phyloP scores from a whole-genome alignment of 352 stramenopile genomes.

The Globisporangium okanoganense region DNA sequence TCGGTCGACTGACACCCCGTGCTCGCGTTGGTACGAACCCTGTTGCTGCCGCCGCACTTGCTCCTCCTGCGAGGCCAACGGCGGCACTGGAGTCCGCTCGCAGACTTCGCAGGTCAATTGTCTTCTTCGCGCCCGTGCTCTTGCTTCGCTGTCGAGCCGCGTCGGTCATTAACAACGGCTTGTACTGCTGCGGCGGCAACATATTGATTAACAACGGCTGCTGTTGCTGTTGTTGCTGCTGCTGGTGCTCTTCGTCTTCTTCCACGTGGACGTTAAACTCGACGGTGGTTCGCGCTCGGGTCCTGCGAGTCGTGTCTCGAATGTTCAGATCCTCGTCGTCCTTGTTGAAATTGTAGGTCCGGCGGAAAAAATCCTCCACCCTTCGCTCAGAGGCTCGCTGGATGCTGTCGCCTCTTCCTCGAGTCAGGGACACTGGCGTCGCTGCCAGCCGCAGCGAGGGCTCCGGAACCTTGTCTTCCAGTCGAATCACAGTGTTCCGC shows the following conservation, averaged over 20 bases:
- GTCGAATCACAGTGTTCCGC: neutral
- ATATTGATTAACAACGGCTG: neutral
- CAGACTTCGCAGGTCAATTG: slow-evolving; percentile 31
- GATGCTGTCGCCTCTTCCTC: slow-evolving; percentile 33
- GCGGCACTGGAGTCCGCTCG: slow-evolving; percentile 10
- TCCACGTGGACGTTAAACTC: slow-evolving; percentile 23
- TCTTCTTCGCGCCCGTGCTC: slow-evolving; percentile 20
- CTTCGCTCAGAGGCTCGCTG: slow-evolving; percentile 37
- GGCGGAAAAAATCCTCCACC: slow-evolving; percentile 46
- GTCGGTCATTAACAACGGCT: neutral
- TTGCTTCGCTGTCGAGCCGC: slow-evolving; percentile 9
- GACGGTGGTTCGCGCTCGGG: slow-evolving; percentile 28
- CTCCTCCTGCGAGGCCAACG: slow-evolving; percentile 13
- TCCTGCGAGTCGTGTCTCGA: slow-evolving; percentile 16
- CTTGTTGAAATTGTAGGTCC: slow-evolving; percentile 22
- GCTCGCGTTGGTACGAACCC: neutral
- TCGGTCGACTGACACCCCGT: neutral
- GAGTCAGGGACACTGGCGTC: slow-evolving; percentile 18
- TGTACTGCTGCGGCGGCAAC: neutral
- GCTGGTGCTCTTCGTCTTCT: slow-evolving; percentile 4
- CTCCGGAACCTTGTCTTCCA: neutral
- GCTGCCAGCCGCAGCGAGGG: slow-evolving; percentile 3
- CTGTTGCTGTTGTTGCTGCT: neutral
- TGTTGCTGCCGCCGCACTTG: neutral
- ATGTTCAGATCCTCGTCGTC: slow-evolving; percentile 19